phyloP scores from a whole-genome alignment of 2,329 filamentous ascomycete genomes.

The Hypoxylon sp. region DNA sequence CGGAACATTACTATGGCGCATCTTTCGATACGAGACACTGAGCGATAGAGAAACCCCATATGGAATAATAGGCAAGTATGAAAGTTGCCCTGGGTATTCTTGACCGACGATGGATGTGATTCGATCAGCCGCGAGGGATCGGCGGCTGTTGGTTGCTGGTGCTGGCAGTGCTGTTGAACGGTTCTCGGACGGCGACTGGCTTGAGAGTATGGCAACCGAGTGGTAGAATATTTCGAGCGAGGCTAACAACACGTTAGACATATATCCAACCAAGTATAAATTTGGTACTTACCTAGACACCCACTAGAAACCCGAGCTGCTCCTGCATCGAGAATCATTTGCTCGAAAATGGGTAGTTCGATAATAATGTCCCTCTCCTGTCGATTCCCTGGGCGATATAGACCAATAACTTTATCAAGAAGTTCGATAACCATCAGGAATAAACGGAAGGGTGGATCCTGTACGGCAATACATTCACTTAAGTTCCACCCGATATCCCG shows the following conservation, averaged over 20 bases:
- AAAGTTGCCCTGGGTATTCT: slow-evolving; percentile 60
- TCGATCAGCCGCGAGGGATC: slow-evolving; percentile 68
- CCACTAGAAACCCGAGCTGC: slow-evolving; percentile 62
- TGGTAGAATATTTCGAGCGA: slow-evolving; percentile 74
- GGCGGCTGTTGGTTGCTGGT: slow-evolving; percentile 65
- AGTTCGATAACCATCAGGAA: slow-evolving; percentile 66
- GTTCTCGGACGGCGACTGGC: slow-evolving; percentile 60
- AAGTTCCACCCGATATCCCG: slow-evolving; percentile 68
- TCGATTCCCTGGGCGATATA: slow-evolving; percentile 68
- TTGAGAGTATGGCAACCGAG: slow-evolving; percentile 72
- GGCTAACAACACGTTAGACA: slow-evolving; percentile 55
- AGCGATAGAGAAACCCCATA: slow-evolving; percentile 72
- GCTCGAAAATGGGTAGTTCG: slow-evolving; percentile 68
- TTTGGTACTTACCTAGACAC: slow-evolving; percentile 59
- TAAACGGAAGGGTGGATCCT: slow-evolving; percentile 67
- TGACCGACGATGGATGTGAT: slow-evolving; percentile 66
- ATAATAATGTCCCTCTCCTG: slow-evolving; percentile 61
- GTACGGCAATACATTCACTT: slow-evolving; percentile 62
- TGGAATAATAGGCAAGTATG: slow-evolving; percentile 67
- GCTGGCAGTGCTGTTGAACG: slow-evolving; percentile 57
- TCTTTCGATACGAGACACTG: slow-evolving; percentile 72
- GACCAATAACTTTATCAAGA: slow-evolving; percentile 68
- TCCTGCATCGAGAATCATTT: slow-evolving; percentile 66
- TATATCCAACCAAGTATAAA: background rate
- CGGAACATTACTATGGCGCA: slow-evolving; percentile 69